phyloP scores from a whole-genome alignment of 345 rosid species.

The Salix suchowensis region DNA sequence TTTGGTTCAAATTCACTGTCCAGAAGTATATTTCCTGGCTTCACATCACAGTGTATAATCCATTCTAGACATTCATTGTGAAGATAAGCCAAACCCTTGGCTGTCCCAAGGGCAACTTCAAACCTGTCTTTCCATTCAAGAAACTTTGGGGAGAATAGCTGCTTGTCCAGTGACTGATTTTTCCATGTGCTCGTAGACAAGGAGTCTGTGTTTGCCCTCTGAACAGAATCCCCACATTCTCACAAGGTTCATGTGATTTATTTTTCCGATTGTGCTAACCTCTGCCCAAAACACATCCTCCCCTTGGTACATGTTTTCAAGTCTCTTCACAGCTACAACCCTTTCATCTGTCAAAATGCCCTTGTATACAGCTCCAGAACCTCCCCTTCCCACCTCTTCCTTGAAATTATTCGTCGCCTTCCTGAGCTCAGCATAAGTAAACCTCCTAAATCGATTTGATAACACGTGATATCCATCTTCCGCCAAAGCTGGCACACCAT shows the following conservation, averaged over 20 bases:
- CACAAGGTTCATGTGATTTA: constrained; percentile 7
- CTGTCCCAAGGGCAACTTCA: neutral
- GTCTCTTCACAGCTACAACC: neutral
- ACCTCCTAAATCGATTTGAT: neutral
- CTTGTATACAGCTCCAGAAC: constrained; percentile 6
- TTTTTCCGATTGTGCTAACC: neutral
- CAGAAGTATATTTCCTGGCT: constrained; percentile 12
- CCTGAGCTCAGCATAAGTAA: constrained; percentile 1
- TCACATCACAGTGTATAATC: constrained; percentile 16
- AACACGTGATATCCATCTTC: neutral
- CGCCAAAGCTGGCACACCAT: neutral
- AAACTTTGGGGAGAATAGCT: neutral
- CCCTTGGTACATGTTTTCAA: neutral
- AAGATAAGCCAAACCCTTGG: constrained; percentile 11
- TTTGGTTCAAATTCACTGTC: neutral
- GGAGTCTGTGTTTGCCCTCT: constrained; percentile 11
- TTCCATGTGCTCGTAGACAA: neutral
- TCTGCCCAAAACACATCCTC: neutral
- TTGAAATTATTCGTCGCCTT: constrained; percentile 9
- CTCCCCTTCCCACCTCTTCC: constrained; percentile 16
- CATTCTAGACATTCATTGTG: constrained; percentile 17
- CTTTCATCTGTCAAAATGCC: constrained; percentile 3
- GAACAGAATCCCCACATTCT: constrained; percentile 12
- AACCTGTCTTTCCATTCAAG: neutral
- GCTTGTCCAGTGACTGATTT: neutral